Evolutionary conservation across 208 protist genomes (phyloP).

Genomic region (Wallacemonas sp.): DNA sequence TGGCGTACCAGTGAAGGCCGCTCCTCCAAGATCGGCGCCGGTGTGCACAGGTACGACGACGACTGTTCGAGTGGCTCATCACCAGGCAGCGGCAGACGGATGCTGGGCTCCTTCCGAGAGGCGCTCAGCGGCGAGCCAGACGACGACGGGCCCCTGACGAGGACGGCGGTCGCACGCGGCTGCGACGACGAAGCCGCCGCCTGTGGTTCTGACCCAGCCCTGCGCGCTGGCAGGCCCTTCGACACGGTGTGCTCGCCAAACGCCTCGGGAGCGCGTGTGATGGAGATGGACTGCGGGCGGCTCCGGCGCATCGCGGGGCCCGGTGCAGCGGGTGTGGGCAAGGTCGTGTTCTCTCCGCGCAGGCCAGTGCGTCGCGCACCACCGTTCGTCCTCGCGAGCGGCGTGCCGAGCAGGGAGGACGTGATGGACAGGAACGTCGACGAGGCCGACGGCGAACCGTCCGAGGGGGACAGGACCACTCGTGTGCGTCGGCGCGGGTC

Average conservation of each 20-base stretch:
- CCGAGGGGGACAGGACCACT: too few relatives aligned
- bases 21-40: conserved; percentile 3
- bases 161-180: too few relatives aligned
- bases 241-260: neutral
- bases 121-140: neutral
- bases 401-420: too few relatives aligned
- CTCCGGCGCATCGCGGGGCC: neutral
- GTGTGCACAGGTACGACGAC: neutral
- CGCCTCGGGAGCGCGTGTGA: neutral
- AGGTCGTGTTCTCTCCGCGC: too few relatives aligned
- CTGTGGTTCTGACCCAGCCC: too few relatives aligned
- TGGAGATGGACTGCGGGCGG: neutral
- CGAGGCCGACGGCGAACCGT: too few relatives aligned
- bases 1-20: neutral
- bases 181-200: too few relatives aligned
- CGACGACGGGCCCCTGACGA: neutral
- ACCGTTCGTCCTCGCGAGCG: too few relatives aligned
- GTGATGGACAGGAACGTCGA: neutral
- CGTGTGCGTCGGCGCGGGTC: neutral
- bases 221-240: too few relatives aligned
- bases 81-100: neutral
- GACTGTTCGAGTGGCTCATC: neutral
- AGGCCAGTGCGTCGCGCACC: too few relatives aligned
- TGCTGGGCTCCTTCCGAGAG: conserved; percentile 2
- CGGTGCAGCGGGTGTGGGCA: too few relatives aligned